Evolutionary conservation across 352 stramenopile species (phyloP).

Genomic region (Thalassiosira hispida): DNA sequence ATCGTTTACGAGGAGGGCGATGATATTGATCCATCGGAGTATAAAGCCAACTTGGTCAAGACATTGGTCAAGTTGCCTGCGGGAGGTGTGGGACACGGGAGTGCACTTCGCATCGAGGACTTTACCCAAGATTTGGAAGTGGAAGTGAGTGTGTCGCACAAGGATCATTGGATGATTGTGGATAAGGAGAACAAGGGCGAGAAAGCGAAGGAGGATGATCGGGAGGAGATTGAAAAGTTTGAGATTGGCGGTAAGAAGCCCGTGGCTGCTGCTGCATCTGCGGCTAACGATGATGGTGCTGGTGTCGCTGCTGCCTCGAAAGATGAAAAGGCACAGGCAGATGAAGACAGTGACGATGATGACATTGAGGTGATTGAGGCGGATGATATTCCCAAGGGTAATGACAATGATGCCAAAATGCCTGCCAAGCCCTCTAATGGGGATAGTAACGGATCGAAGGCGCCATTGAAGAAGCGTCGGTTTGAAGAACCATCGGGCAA

Average conservation of each 20-base stretch:
- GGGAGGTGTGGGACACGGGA: slow-evolving; percentile 92
- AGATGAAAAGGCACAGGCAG: slow-evolving; percentile 42
- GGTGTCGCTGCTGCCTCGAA: slow-evolving; percentile 28
- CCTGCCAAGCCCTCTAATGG: background rate
- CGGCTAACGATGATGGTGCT: slow-evolving; percentile 4
- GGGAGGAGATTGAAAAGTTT: slow-evolving; percentile 63
- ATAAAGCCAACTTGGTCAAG: slow-evolving; percentile 89
- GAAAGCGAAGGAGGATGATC: slow-evolving; percentile 37
- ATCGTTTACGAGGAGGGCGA: slow-evolving; percentile 95
- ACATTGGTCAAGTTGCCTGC: slow-evolving; percentile 88
- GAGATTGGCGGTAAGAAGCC: slow-evolving; percentile 58
- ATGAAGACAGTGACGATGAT: slow-evolving; percentile 35
- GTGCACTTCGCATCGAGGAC: slow-evolving; percentile 92
- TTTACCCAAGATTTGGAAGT: slow-evolving; percentile 92
- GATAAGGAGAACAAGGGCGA: slow-evolving; percentile 26
- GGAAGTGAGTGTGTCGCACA: slow-evolving; percentile 72
- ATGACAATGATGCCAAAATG: slow-evolving; percentile 22
- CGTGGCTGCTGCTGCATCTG: background rate
- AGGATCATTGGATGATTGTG: slow-evolving; percentile 58
- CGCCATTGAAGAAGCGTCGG: slow-evolving; percentile 30
- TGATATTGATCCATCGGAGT: slow-evolving; percentile 75
- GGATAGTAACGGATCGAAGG: slow-evolving; percentile 5
- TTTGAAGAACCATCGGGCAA: slow-evolving; percentile 23
- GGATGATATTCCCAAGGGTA: slow-evolving; percentile 13
- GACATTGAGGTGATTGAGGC: slow-evolving; percentile 37